Conservation (phyloP, 768 basidiomycete species). For the Boletus rubropictus region DNA sequence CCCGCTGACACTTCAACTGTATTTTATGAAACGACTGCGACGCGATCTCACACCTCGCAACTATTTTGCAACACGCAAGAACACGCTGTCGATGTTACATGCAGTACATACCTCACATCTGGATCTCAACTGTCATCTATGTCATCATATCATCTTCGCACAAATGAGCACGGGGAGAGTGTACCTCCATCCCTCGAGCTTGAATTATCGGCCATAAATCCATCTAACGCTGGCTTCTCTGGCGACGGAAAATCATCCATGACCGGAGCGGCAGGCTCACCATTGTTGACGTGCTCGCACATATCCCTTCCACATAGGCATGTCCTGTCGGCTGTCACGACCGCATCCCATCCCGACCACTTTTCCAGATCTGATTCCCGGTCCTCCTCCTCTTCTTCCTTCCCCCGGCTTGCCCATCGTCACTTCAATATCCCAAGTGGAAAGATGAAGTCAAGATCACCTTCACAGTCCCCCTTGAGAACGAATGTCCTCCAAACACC, state of each 20-base stretch:
- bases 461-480: constrained; percentile 29
- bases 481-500: constrained; percentile 15
- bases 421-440: constrained; percentile 20
- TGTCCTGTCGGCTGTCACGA: constrained; percentile 44
- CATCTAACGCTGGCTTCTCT: constrained; percentile 14
- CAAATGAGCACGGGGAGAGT: constrained; percentile 9
- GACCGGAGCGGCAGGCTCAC: constrained; percentile 4
- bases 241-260: constrained; percentile 4
- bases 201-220: constrained; percentile 17
- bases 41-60: constrained; percentile 28
- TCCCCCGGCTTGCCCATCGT: constrained; percentile 23
- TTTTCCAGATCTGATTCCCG: constrained; percentile 14
- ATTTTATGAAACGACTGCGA: constrained; percentile 56
- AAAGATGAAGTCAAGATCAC: constrained; percentile 27
- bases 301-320: constrained; percentile 39
- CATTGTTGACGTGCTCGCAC: constrained; percentile 17
- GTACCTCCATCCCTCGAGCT: constrained; percentile 19
- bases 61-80: constrained; percentile 15
- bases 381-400: constrained; percentile 8
- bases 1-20: constrained; percentile 49
- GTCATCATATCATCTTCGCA: constrained; percentile 27
- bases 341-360: constrained; percentile 31
- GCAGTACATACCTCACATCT: constrained; percentile 26
- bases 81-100: constrained; percentile 20
- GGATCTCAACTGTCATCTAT: constrained; percentile 33